Evolutionary conservation across 2,329 filamentous ascomycete genomes (phyloP), one percentile per base, ranked within the genome.

Genomic region (Ophidiomyces ophidiicola): DNA sequence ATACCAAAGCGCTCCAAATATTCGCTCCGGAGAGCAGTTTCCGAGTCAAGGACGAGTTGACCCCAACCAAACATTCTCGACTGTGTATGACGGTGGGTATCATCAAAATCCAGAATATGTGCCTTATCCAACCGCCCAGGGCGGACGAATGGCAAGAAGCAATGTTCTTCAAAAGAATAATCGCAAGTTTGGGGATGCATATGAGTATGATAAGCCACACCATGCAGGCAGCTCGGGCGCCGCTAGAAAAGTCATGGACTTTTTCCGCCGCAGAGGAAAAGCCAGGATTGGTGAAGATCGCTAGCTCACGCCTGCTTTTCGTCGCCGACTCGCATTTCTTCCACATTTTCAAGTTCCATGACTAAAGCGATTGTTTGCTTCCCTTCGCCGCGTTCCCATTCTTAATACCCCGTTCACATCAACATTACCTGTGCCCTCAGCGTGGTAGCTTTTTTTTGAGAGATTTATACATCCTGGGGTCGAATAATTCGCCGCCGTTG

Each of bases 161-260:
- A 75, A 72, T 23, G 76, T 83, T 7, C 65, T 90, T 32, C 82
- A 90, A 53, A 94, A 93, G 65, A 80, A 78, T 58, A 86, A 88
- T 61, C 77, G 86, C 42, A 78, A 76, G 48, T 94, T 98, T 51
- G 79, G 75, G 1, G 86, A 94, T 52, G 85, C 82, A 1, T 74
- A 78, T 46, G 80, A 84, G 49, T 55, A 58, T 12, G 59, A 63
- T 29, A 53, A 55, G 15, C 72, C 75, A 35, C 74, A 78, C 37
- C 78, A 86, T 53, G 78, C 78, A 21, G 88, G 88, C 31, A 92
- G 82, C 59, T 88, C 79, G 47, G 84, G 84, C 41, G 82, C 86
- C 2, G 86, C 87, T 10, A 80, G 87, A 58, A 78, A 85, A 56
- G 90, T 98, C 26, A 96, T 98, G 87, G 88, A 98, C 64, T 94